A percentile compares a stretch with the other conserved stretches of the same genome.
Evolutionary conservation across 2,329 filamentous ascomycete species (phyloP).

Genomic region (Pseudocercospora musae): DNA sequence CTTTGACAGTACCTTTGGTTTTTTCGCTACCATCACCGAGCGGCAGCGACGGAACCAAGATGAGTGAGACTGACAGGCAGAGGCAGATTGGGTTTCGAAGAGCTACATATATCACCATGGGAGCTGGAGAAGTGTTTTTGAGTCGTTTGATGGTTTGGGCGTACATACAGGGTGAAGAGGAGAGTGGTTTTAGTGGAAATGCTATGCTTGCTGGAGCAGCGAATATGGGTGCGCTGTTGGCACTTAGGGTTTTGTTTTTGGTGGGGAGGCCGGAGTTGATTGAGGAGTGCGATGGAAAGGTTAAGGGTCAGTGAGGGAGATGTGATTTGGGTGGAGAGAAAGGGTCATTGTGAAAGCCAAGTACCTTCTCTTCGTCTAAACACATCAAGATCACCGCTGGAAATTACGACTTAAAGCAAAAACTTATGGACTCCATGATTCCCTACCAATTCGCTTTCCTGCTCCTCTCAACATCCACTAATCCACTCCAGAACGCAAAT

Average conservation of each 20-base stretch:
- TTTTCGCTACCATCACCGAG: conserved; percentile 8
- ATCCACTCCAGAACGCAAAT: neutral
- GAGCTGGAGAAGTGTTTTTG: conserved; percentile 9
- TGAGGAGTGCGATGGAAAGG: neutral
- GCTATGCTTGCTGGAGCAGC: neutral
- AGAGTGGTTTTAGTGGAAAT: conserved; percentile 7
- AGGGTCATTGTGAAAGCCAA: neutral
- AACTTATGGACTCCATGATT: too few species aligned
- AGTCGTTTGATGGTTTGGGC: conserved; percentile 1
- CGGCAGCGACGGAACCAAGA: too few species aligned
- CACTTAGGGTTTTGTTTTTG: conserved; percentile 8
- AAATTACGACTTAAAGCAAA: too few species aligned
- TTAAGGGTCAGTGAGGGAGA: neutral
- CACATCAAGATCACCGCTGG: too few species aligned
- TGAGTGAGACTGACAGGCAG: neutral
- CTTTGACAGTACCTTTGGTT: conserved; percentile 10
- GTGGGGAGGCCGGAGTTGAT: conserved; percentile 9
- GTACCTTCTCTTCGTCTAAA: too few species aligned
- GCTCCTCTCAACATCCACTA: too few species aligned
- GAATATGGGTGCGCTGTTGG: conserved; percentile 8
- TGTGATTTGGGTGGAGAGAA: neutral
- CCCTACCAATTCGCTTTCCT: too few species aligned
- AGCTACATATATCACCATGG: conserved; percentile 11
- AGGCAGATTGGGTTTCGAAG: conserved; percentile 3
- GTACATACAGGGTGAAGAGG: neutral